Evolutionary conservation across 1,284 basidiomycete genomes (phyloP), one percentile per base, ranked within the genome.

Genomic region (Ganoderma lingzhi): DNA sequence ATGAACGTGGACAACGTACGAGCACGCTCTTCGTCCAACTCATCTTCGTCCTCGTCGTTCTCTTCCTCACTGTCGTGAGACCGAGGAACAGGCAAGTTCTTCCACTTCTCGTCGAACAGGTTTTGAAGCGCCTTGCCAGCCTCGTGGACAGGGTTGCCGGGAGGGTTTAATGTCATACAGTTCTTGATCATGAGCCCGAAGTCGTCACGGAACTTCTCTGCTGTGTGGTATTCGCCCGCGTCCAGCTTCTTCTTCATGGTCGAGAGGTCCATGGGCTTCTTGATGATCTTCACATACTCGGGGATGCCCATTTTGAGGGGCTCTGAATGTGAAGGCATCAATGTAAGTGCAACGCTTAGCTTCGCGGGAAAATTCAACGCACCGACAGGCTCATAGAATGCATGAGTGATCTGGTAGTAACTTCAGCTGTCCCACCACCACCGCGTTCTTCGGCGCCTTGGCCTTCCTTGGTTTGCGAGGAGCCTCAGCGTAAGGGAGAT

Each of bases 261-360:
- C n/a, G 88, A 86, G 67, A 98, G 78, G 80, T 99, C 96, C 91
- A 99, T 99, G 1, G 98, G 97, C 76, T 91, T 91, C 86, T 97
- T 98, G 80, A 99, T 86, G 71, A 96, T 84, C 81, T 92, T 93
- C 10, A 90, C 90, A 80, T 99, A 99, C 39, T 88, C 86, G 0
- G 97, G 97, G 61, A 98, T 89, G 42, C 93, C 90, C 77, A 97
- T 87, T 75, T 89, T 90, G 64, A 92, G 83, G 81, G 90, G 89
- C 78, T 96, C 95, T 93, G 62, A 32, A 44, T 14, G 17, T 6
- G 19, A 23, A 23, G n/a, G 3, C 30, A 12, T 45, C 32, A 51
- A 8, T 14, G 14, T 23, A 3, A 14, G 48, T 51, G 10, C 48
- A 23, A 55, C 12, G 39, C 28, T 35, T 17, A 12, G n/a, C 63